These are phyloP conservation scores for Tetracladium maxilliforme DNA, from an alignment of 2,329 filamentous ascomycete species.

Conservation along the genomic window DNA sequence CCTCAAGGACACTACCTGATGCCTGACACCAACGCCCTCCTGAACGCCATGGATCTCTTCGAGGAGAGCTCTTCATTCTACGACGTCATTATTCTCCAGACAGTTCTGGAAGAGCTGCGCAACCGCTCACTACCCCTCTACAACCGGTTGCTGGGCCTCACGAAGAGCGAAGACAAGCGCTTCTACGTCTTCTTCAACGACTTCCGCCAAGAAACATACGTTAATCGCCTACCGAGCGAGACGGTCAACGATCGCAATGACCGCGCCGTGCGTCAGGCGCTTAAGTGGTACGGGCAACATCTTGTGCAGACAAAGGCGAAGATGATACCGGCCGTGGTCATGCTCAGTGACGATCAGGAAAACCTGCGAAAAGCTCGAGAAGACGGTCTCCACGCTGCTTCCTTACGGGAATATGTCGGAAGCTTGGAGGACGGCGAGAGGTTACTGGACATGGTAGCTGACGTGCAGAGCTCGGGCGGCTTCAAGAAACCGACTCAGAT, in stretches of 20 bases:
- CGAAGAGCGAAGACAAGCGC: constrained; percentile 90
- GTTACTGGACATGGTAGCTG: constrained; percentile 85
- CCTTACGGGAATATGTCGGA: constrained; percentile 64
- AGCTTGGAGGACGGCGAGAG: constrained; percentile 72
- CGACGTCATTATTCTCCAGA: constrained; percentile 93
- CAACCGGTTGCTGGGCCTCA: constrained; percentile 79
- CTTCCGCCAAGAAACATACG: constrained; percentile 83
- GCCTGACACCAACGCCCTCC: constrained; percentile 88
- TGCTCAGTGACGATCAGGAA: constrained; percentile 86
- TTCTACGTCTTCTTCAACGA: constrained; percentile 99
- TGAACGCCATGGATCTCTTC: constrained; percentile 94
- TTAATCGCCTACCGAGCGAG: constrained; percentile 61
- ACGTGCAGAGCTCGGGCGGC: no score
- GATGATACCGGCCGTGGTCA: constrained; percentile 63
- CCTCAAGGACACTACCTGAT: constrained; percentile 86
- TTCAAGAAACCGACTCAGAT: no score
- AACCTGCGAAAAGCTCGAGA: constrained; percentile 70
- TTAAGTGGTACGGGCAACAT: constrained; percentile 83
- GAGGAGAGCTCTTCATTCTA: constrained; percentile 85
- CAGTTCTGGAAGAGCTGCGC: constrained; percentile 88
- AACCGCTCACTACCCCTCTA: constrained; percentile 90
- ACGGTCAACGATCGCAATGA: constrained; percentile 96
- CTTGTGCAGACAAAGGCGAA: constrained; percentile 48
- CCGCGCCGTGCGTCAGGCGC: constrained; percentile 71
- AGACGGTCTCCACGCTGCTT: constrained; percentile 57